Conservation (phyloP, 2,329 filamentous ascomycete genomes). For the Podosphaera xanthii region DNA sequence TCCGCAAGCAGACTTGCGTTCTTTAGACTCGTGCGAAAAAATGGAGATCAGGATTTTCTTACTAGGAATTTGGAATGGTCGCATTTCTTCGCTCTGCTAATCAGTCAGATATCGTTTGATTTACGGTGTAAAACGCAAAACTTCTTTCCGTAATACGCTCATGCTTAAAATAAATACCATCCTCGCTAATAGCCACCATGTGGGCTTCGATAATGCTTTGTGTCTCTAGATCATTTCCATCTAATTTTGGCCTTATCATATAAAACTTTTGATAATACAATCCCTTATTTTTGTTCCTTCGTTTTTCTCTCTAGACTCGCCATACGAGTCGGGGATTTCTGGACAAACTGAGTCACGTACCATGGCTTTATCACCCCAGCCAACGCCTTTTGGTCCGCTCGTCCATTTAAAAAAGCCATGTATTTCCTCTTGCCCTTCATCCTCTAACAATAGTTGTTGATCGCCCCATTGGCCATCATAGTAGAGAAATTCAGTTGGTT, state of each 20-base stretch:
- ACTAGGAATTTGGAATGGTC: too few relatives aligned
- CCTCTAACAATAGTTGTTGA: conserved; percentile 45
- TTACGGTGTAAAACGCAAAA: too few relatives aligned
- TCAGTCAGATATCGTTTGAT: too few relatives aligned
- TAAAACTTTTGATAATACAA: neutral
- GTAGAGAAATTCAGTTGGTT: conserved; percentile 70
- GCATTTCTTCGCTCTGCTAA: too few relatives aligned
- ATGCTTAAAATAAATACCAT: too few relatives aligned
- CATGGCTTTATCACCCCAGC: neutral
- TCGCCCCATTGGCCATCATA: conserved; percentile 79
- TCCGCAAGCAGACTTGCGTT: too few relatives aligned
- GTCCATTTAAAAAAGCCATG: conserved; percentile 23
- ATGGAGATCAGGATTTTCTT: too few relatives aligned
- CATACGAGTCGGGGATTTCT: neutral
- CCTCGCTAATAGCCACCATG: too few relatives aligned
- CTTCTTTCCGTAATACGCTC: too few relatives aligned
- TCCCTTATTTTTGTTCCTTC: neutral
- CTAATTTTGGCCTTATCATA: neutral
- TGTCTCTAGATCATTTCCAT: too few relatives aligned
- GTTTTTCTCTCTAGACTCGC: neutral
- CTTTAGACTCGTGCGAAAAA: too few relatives aligned
- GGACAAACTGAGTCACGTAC: neutral
- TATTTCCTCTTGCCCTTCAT: conserved; percentile 20
- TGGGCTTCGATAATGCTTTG: too few relatives aligned
- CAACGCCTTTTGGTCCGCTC: conserved; percentile 29